Evolutionary conservation across 2,329 filamentous ascomycete genomes (phyloP).

Genomic region (Magnaporthales sp.): DNA sequence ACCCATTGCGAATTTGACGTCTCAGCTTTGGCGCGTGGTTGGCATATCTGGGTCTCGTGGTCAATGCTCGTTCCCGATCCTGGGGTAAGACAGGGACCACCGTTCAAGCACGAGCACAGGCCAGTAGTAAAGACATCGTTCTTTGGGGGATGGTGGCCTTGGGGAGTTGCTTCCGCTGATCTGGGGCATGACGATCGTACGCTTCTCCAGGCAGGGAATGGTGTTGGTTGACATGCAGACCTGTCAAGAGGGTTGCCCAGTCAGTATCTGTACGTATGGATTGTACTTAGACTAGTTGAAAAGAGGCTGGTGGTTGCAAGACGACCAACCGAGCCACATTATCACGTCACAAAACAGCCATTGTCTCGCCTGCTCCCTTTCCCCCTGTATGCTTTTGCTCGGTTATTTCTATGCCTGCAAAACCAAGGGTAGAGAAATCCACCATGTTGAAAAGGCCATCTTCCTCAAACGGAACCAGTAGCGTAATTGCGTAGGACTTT

Average conservation of each 20-base stretch:
- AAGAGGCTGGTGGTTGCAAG: neutral
- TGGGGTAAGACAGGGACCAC: neutral
- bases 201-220: neutral
- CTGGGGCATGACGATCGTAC: neutral
- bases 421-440: neutral
- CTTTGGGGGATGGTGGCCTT: neutral
- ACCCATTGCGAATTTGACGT: neutral
- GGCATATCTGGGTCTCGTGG: neutral
- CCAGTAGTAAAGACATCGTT: neutral
- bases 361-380: neutral
- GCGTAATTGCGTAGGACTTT: neutral
- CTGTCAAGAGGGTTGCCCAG: neutral
- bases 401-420: neutral
- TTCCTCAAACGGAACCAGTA: neutral
- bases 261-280: neutral
- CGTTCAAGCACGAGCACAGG: neutral
- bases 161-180: neutral
- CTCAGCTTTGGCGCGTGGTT: neutral
- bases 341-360: neutral
- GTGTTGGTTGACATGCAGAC: neutral
- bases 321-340: neutral
- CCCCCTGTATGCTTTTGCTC: neutral
- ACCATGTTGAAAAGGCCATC: neutral
- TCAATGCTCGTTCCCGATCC: neutral
- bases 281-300: neutral